Percentiles rank a stretch among this genome's conserved stretches.
Evolutionary conservation across 257 asterid species (phyloP).

Genomic region (Nicotiana attenuata): DNA sequence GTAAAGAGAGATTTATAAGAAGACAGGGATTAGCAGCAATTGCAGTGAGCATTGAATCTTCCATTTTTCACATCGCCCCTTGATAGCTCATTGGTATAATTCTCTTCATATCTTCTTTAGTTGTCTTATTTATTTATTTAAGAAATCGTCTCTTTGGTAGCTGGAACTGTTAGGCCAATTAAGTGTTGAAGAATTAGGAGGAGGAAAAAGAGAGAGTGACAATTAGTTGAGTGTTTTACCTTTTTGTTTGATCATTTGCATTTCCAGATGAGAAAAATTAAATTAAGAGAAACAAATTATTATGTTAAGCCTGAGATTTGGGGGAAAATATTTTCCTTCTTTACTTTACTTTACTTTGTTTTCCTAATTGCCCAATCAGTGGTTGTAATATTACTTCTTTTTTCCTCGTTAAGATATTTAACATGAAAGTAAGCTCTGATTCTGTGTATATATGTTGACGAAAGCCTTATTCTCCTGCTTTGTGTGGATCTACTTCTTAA

Average conservation of each 20-base stretch:
- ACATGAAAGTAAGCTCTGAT: background rate
- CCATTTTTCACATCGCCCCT: background rate
- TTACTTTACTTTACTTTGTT: background rate
- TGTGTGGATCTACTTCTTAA: background rate
- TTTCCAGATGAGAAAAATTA: background rate
- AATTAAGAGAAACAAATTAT: no score
- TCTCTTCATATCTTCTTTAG: slow-evolving; percentile 10
- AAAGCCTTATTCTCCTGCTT: background rate
- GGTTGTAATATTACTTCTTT: background rate
- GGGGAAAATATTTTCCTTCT: background rate
- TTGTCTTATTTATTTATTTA: background rate
- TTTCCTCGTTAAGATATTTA: background rate
- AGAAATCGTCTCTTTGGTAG: slow-evolving; percentile 15
- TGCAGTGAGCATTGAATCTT: background rate
- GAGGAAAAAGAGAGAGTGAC: background rate
- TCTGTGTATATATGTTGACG: background rate
- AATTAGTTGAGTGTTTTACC: no score
- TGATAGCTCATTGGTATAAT: background rate
- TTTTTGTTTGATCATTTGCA: background rate
- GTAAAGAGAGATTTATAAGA: background rate
- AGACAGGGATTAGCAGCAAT: background rate
- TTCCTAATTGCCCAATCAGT: background rate
- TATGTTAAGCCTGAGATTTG: background rate
- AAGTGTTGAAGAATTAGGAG: background rate
- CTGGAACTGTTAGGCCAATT: slow-evolving; percentile 10